These are phyloP conservation scores for Penicillium polonicum DNA, from an alignment of 2,329 filamentous ascomycete species.

Conservation along the genomic window DNA sequence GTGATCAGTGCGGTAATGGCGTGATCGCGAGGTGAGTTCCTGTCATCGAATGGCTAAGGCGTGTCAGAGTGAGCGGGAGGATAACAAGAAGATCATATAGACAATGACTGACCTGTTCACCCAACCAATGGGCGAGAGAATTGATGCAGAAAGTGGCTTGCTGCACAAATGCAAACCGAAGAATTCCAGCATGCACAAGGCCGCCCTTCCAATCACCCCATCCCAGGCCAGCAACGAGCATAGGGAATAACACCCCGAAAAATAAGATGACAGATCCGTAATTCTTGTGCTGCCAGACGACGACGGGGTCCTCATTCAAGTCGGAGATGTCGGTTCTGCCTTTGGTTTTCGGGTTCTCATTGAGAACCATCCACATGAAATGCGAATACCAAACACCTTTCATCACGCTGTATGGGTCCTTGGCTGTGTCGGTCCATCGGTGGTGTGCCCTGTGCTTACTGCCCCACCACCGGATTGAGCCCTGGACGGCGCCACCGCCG, in stretches of 20 bases:
- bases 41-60: slow-evolving; percentile 70
- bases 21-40: slow-evolving; percentile 81
- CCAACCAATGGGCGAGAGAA: slow-evolving; percentile 81
- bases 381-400: slow-evolving; percentile 78
- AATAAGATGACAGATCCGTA: slow-evolving; percentile 72
- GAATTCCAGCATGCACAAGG: slow-evolving; percentile 76
- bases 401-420: slow-evolving; percentile 84
- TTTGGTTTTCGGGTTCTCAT: slow-evolving; percentile 73
- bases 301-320: slow-evolving; percentile 75
- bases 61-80: background rate
- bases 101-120: slow-evolving; percentile 58
- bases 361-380: slow-evolving; percentile 84
- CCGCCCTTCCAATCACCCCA: slow-evolving; percentile 78
- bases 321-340: slow-evolving; percentile 82
- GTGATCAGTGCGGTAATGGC: slow-evolving; percentile 78
- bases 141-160: slow-evolving; percentile 90
- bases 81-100: too few species aligned
- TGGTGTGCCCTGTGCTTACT: slow-evolving; percentile 80
- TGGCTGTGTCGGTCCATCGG: slow-evolving; percentile 83
- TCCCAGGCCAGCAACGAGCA: slow-evolving; percentile 66
- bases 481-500: slow-evolving; percentile 75
- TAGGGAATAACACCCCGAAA: slow-evolving; percentile 73
- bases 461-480: slow-evolving; percentile 82
- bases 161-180: slow-evolving; percentile 80
- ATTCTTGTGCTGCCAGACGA: slow-evolving; percentile 80